phyloP scores from a whole-genome alignment of 176 grass and related monocot genomes.

The Raddia distichophylla region DNA sequence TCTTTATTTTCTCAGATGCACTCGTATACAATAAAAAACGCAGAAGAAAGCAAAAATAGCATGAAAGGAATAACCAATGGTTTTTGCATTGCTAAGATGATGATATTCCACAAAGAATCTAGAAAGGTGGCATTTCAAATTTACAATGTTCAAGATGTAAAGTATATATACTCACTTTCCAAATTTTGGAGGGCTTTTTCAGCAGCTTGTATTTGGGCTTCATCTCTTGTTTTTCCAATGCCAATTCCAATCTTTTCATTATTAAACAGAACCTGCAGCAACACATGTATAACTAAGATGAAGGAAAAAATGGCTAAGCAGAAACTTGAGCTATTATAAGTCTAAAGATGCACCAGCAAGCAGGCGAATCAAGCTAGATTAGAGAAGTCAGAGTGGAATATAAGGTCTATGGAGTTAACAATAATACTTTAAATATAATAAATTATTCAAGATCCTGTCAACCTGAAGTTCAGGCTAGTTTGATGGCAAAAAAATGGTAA shows the following conservation, averaged over 20 bases:
- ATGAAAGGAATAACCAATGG: background rate
- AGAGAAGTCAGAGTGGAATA: background rate
- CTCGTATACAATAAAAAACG: conserved; percentile 1
- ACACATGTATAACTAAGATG: conserved; percentile 29
- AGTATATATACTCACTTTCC: conserved; percentile 58
- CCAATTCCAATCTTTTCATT: conserved; percentile 91
- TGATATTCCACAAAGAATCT: background rate
- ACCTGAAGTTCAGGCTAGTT: background rate
- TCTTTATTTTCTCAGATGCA: conserved; percentile 1
- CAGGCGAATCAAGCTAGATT: conserved; percentile 14
- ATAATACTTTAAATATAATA: background rate
- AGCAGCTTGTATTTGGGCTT: conserved; percentile 91
- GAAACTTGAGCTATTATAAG: conserved; percentile 23
- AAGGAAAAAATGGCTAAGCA: conserved; percentile 33
- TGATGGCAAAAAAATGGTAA: conserved; percentile 7
- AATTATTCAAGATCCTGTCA: background rate
- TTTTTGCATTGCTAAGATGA: conserved; percentile 8
- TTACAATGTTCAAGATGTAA: conserved; percentile 11
- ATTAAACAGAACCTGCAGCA: conserved; percentile 82
- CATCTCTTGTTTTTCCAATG: conserved; percentile 85
- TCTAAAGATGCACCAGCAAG: conserved; percentile 20
- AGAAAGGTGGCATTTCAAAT: background rate
- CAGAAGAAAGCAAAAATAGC: conserved; percentile 8
- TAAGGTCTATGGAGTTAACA: background rate
- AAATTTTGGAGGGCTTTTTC: conserved; percentile 87